Percentiles rank a stretch among this genome's conserved stretches.
phyloP scores from a whole-genome alignment of 495 filamentous ascomycete genomes.

The Aspergillus leporis region DNA sequence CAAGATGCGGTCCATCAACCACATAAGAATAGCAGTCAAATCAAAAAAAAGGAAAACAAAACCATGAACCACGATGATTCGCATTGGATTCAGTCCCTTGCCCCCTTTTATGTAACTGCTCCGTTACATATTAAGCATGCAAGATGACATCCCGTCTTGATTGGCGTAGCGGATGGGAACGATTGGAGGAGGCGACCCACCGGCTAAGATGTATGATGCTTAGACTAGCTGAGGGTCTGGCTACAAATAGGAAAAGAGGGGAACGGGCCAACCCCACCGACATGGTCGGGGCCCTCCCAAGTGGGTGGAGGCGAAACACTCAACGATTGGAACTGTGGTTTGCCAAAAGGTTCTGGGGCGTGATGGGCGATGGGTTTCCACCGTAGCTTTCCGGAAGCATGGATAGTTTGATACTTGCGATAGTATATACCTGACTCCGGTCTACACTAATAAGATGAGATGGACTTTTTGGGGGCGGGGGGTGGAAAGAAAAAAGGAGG shows the following conservation, averaged over 20 bases:
- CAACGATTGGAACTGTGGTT: neutral
- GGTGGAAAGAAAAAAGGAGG: neutral
- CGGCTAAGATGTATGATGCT: slow-evolving; percentile 26
- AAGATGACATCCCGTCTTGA: neutral
- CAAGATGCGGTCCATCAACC: neutral
- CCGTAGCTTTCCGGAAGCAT: neutral
- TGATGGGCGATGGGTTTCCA: neutral
- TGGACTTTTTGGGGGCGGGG: neutral
- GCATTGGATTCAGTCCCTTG: neutral
- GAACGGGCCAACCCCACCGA: slow-evolving; percentile 8
- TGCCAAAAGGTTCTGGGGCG: neutral
- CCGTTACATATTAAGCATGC: slow-evolving; percentile 14
- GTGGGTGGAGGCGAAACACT: neutral
- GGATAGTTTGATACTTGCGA: neutral
- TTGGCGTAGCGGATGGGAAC: slow-evolving; percentile 4
- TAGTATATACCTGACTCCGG: slow-evolving; percentile 1
- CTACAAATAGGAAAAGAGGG: slow-evolving; percentile 23
- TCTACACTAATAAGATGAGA: neutral
- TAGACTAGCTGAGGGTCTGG: slow-evolving; percentile 21
- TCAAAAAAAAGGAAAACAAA: neutral
- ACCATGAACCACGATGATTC: neutral
- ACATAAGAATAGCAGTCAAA: slow-evolving; percentile 4
- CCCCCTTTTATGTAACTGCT: slow-evolving; percentile 7
- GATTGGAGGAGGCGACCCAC: slow-evolving; percentile 8
- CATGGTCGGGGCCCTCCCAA: slow-evolving; percentile 1